Percentiles rank a stretch among this genome's conserved stretches.
Conservation (phyloP, 345 rosid genomes). For the Eucalyptus pauciflora region DNA sequence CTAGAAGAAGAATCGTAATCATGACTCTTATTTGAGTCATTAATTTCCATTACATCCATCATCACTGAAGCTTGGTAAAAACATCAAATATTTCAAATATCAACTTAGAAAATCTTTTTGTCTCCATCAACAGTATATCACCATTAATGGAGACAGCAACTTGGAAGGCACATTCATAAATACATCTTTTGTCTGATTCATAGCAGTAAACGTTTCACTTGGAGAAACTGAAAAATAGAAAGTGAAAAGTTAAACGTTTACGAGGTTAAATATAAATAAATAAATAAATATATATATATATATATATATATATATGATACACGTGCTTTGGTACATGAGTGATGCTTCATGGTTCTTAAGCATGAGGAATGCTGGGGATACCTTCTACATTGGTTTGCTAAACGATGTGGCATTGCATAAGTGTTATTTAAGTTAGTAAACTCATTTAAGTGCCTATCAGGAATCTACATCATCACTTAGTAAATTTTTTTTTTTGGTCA, state of each 20-base stretch:
- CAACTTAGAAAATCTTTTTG: background rate
- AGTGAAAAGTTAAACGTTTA: background rate
- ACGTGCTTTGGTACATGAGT: background rate
- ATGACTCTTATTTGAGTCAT: background rate
- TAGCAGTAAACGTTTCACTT: background rate
- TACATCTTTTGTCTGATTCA: background rate
- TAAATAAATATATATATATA: background rate
- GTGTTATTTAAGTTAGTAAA: background rate
- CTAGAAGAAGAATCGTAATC: background rate
- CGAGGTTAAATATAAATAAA: background rate
- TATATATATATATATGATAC: background rate
- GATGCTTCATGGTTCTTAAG: background rate
- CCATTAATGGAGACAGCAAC: background rate
- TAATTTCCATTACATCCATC: background rate
- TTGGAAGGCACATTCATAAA: background rate
- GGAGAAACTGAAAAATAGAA: background rate
- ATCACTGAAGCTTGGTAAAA: background rate
- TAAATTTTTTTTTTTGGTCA: background rate
- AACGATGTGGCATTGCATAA: background rate
- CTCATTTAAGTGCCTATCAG: background rate
- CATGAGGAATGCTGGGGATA: background rate
- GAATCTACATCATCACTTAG: background rate
- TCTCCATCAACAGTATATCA: background rate
- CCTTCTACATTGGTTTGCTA: background rate
- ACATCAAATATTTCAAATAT: background rate